Base-by-base conservation (phyloP, 2,329 filamentous ascomycete genomes). In the Aspergillus aculeatus region DNA sequence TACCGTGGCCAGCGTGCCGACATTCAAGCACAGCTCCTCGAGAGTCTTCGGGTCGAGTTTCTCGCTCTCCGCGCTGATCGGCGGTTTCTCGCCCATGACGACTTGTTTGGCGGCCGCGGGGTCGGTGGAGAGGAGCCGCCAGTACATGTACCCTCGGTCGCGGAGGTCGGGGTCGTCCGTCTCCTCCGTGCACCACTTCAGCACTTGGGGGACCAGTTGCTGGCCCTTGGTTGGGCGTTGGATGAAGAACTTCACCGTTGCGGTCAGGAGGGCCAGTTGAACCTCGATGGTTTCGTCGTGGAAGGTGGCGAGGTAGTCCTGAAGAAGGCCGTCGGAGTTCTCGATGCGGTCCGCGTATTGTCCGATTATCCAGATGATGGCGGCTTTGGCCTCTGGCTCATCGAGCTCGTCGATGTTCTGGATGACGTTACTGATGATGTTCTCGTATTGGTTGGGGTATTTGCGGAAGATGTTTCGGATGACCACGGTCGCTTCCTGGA, bases 401-500 rank as follows among this genome's bases (percentile, higher is more conserved):
- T 99, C 95, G 52, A 99, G 81, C 4, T 93, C 96, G 77, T 99
- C 95, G 24, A 99, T 86, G 69, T 99, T 94, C 74, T 97, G 92
- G 78, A 96, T 98, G 0, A 99, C 83, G 1, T 93, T 96, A 54
- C 91, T 89, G 71, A 99, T 99, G 75, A 99, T 98, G 62, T 90
- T 94, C 77, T 99, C 95, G 77, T 99, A 99, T 74, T 97, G 92
- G 74, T 99, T 97, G 9, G 95, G 95, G 71, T 99, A 99, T 79
- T 98, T 98, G 68, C 95, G 89, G 84, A 99, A 99, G 71, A 99
- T 99, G 76, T 99, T 99, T 66, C 92, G 90, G 72, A 99, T 99
- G 26, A 99, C 95, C 5, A 99, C 95, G 0, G 95, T 99, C 16
- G 95, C 95, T 81, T 99, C 95, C 77, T 99, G 95, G 1, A 99